Evolutionary conservation across 2,329 filamentous ascomycete species (phyloP), one percentile per base, ranked within the genome.

Genomic region (Penicillium griseofulvum): DNA sequence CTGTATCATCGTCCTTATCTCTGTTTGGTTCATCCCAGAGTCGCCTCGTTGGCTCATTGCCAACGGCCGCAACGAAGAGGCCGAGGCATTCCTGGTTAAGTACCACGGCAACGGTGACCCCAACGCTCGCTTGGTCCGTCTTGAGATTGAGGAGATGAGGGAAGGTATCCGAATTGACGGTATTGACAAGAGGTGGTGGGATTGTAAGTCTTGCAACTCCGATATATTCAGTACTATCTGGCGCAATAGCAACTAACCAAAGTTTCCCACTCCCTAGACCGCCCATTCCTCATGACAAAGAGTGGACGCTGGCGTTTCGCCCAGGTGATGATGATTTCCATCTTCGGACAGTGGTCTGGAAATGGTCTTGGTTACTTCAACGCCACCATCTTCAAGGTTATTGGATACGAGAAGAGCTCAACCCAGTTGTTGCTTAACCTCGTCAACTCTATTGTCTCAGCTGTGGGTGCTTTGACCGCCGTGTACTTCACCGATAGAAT

Each of bases 1-100:
- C 0, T 79, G 87, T 0, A 55, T 87, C 2, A 52, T 82, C 1
- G 76, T 88, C 1, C 74, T 87, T 52, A 59, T 62, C 1, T 67
- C 78, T 10, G 80, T 87, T 29, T 84, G 82, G 78, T 83, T 87
- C 70, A 84, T 89, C 65, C 87, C 86, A 0, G 87, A 89, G 59
- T 86, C 83, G 0, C 86, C 86, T 0, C 78, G 87, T 1, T 88
- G 63, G 62, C 64, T 65, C 16, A 56, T 68, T 2, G 31, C 65
- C 16, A 64, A 68, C 17, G 65, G 65, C 34, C 53, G 62, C 7
- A 58, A 67, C 1, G 56, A 61, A 37, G 62, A 66, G 33, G 65
- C 65, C 2, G 14, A 45, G 14, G 61, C 58, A 2, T 66, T 68
- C 48, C 49, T 68, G 29, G 55, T 49, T 16, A 68, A 67, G 34